Evolutionary conservation across 257 asterid species (phyloP).

Genomic region (Fraxinus anomala): DNA sequence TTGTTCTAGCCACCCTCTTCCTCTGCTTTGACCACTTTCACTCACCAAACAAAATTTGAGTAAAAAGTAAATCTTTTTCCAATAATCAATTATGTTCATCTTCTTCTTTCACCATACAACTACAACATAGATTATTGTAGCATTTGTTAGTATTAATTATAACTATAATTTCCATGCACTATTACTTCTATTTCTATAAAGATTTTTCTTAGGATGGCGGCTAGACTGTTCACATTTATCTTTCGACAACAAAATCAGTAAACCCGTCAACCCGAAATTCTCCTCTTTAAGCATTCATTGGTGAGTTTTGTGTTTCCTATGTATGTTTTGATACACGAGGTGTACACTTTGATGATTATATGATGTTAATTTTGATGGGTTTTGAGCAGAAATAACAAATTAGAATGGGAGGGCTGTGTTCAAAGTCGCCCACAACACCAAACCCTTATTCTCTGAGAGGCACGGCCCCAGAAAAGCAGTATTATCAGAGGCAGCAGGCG

Average conservation of each 20-base stretch:
- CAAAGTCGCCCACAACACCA: slow-evolving; percentile 28
- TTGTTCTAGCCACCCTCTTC: slow-evolving; percentile 2
- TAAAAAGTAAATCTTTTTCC: background rate
- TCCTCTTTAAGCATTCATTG: slow-evolving; percentile 2
- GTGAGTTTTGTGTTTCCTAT: slow-evolving; percentile 15
- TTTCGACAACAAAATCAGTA: slow-evolving; percentile 28
- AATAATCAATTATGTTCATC: background rate
- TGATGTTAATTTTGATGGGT: slow-evolving; percentile 22
- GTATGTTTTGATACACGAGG: background rate
- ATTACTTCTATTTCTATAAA: too few species aligned
- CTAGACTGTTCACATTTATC: slow-evolving; percentile 5
- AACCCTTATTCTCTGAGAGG: slow-evolving; percentile 47
- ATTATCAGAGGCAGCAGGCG: slow-evolving; percentile 26
- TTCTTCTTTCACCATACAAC: background rate
- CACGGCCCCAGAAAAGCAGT: slow-evolving; percentile 25
- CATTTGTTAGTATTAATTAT: background rate
- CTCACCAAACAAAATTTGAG: background rate
- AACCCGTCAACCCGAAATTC: slow-evolving; percentile 10
- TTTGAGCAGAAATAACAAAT: background rate
- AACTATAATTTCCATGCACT: background rate
- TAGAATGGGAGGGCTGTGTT: slow-evolving; percentile 48
- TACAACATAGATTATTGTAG: background rate
- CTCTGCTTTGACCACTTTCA: slow-evolving; percentile 11
- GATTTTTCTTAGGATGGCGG: slow-evolving; percentile 12
- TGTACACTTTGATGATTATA: slow-evolving; percentile 17